Conservation (phyloP, 768 basidiomycete genomes). For the Leccinum subgranulosum region DNA sequence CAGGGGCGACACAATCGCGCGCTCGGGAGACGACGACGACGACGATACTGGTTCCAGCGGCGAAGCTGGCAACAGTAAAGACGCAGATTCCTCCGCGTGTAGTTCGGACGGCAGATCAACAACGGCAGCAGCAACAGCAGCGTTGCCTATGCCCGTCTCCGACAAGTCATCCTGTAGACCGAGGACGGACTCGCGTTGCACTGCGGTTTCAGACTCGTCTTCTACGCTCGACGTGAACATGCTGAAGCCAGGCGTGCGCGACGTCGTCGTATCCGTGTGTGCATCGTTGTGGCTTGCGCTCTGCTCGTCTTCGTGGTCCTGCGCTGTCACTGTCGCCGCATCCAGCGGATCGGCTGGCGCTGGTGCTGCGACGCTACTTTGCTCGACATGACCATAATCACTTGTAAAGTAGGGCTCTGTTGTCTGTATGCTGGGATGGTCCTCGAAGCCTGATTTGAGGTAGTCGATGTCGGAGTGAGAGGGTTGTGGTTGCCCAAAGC, state of each 20-base stretch:
- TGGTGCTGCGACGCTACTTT: conserved; percentile 10
- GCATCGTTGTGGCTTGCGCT: conserved; percentile 10
- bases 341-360: conserved; percentile 41
- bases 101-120: conserved; percentile 9
- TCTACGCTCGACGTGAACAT: conserved; percentile 27
- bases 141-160: neutral
- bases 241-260: conserved; percentile 50
- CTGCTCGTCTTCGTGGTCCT: conserved; percentile 32
- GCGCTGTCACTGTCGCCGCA: conserved; percentile 32
- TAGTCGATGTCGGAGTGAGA: conserved; percentile 22
- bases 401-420: conserved; percentile 37
- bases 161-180: conserved; percentile 3
- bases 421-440: conserved; percentile 21
- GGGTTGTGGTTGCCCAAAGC: conserved; percentile 41
- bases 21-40: conserved; percentile 23
- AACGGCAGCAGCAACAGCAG: neutral
- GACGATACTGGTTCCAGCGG: conserved; percentile 11
- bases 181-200: conserved; percentile 10
- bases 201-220: conserved; percentile 21
- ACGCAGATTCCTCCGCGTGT: conserved; percentile 10
- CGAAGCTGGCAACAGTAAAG: conserved; percentile 4
- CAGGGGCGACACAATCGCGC: conserved; percentile 29
- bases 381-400: conserved; percentile 33
- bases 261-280: conserved; percentile 10
- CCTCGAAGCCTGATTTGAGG: conserved; percentile 29